phyloP scores from a whole-genome alignment of 805 yeast species.

The Lachancea dasiensis region DNA sequence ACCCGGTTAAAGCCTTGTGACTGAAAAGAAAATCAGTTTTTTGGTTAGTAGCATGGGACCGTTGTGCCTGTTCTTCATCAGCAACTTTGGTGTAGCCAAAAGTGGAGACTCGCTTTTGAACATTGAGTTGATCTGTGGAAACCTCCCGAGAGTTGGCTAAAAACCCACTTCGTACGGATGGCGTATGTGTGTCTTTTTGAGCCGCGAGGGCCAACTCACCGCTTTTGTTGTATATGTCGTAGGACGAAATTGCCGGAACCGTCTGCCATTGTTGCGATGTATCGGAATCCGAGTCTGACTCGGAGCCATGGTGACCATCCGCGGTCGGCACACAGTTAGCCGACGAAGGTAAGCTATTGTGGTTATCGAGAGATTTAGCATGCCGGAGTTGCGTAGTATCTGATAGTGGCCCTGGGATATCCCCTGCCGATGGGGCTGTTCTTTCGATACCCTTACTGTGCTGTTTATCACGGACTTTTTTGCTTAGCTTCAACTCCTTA shows the following conservation, averaged over 20 bases:
- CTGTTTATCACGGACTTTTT: background rate
- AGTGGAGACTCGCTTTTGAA: constrained; percentile 26
- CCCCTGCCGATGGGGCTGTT: background rate
- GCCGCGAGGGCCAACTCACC: constrained; percentile 45
- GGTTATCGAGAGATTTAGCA: too few species aligned
- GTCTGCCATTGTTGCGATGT: constrained; percentile 67
- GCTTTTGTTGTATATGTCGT: constrained; percentile 72
- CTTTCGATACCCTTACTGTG: too few species aligned
- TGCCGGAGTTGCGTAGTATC: too few species aligned
- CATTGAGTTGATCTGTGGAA: background rate
- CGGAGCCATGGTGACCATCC: background rate
- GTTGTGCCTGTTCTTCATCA: constrained; percentile 77
- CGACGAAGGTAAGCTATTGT: too few species aligned
- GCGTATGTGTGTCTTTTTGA: background rate
- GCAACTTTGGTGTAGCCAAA: constrained; percentile 84
- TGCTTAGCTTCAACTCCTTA: constrained; percentile 24
- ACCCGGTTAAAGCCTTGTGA: constrained; percentile 29
- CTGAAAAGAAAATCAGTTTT: constrained; percentile 52
- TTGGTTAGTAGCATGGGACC: constrained; percentile 49
- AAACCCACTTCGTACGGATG: background rate
- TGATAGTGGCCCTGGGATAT: too few species aligned
- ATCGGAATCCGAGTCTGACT: constrained; percentile 23
- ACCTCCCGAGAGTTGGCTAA: background rate
- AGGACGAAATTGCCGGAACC: constrained; percentile 75
- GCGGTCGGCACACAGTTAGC: too few species aligned